phyloP scores from a whole-genome alignment of 2,329 filamentous ascomycete genomes.

The Talaromyces islandicus region DNA sequence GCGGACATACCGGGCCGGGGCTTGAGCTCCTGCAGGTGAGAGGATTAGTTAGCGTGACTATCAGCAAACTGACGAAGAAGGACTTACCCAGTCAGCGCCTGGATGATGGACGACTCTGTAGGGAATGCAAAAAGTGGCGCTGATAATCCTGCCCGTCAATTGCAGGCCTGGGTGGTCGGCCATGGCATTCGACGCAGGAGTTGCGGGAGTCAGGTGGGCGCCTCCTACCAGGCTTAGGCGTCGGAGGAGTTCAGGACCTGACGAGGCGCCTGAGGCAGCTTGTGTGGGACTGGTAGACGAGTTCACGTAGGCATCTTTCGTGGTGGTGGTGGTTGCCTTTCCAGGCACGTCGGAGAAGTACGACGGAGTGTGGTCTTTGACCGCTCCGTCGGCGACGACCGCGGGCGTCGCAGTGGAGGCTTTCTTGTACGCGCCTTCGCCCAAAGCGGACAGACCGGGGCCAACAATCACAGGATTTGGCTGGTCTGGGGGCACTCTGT shows the following conservation, averaged over 20 bases:
- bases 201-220: slow-evolving; percentile 26
- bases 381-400: slow-evolving; percentile 17
- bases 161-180: slow-evolving; percentile 52
- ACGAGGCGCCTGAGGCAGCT: slow-evolving; percentile 39
- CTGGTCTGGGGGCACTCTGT: slow-evolving; percentile 10
- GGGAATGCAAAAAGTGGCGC: slow-evolving; percentile 58
- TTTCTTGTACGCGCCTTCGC: slow-evolving; percentile 21
- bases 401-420: slow-evolving; percentile 25
- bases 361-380: slow-evolving; percentile 18
- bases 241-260: slow-evolving; percentile 46
- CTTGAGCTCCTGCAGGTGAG: slow-evolving; percentile 57
- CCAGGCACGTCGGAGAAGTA: slow-evolving; percentile 25
- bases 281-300: slow-evolving; percentile 33
- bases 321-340: slow-evolving; percentile 9
- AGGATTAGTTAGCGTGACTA: neutral
- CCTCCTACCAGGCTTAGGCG: slow-evolving; percentile 45
- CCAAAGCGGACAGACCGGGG: slow-evolving; percentile 10
- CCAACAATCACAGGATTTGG: slow-evolving; percentile 12
- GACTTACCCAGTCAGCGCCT: slow-evolving; percentile 51
- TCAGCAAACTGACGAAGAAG: neutral
- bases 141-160: slow-evolving; percentile 58
- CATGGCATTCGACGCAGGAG: slow-evolving; percentile 48
- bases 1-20: slow-evolving; percentile 81
- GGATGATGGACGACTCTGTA: slow-evolving; percentile 51
- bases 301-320: slow-evolving; percentile 17